Conservation (phyloP, 345 rosid species). For the Gossypium anomalum region DNA sequence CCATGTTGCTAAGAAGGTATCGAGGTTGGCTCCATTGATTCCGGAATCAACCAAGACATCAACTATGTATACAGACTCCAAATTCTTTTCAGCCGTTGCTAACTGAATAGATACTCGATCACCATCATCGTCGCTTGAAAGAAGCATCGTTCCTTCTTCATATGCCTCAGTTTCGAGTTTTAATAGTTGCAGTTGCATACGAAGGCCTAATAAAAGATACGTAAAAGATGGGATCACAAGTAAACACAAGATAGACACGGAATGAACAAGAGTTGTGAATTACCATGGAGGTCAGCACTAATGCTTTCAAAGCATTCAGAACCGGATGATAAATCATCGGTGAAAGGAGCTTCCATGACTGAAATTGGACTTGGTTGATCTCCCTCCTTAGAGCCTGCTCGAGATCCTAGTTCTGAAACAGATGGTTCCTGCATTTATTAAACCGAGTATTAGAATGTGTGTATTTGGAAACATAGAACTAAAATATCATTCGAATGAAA, state of each 20-base stretch:
- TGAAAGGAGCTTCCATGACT: constrained; percentile 77
- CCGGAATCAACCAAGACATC: constrained; percentile 54
- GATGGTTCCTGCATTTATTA: constrained; percentile 43
- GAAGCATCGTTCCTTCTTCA: constrained; percentile 51
- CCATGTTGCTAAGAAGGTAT: constrained; percentile 39
- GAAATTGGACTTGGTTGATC: constrained; percentile 97
- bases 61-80: constrained; percentile 50
- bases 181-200: constrained; percentile 88
- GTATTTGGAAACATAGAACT: not conserved
- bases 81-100: constrained; percentile 37
- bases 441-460: not conserved
- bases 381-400: constrained; percentile 61
- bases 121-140: constrained; percentile 69
- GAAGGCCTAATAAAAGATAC: constrained; percentile 50
- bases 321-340: constrained; percentile 66
- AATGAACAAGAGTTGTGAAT: not conserved
- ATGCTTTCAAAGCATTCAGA: constrained; percentile 94
- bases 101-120: constrained; percentile 35
- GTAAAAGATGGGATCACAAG: not conserved
- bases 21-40: constrained; percentile 37
- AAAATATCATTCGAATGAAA: constrained; percentile 3
- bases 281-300: constrained; percentile 91
- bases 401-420: constrained; percentile 44
- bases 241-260: not conserved
- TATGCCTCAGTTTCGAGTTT: constrained; percentile 69